Evolutionary conservation across 108 stramenopile genomes (phyloP).

Genomic region (Cylindrotheca closterium): DNA sequence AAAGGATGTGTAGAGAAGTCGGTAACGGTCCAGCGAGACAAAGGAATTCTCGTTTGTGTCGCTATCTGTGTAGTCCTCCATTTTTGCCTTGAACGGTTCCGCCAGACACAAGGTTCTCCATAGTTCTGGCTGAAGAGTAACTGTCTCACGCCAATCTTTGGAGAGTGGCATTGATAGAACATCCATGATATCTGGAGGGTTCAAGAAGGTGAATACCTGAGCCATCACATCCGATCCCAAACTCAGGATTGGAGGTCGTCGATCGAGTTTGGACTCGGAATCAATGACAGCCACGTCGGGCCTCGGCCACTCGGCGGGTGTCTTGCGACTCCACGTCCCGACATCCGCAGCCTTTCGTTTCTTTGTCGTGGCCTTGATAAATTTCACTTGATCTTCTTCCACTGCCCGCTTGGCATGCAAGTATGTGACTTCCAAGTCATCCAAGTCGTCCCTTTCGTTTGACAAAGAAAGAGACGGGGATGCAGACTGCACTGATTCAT

Average conservation of each 20-base stretch:
- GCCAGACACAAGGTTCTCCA: slow-evolving; percentile 80
- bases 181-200: slow-evolving; percentile 60
- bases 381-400: slow-evolving; percentile 11
- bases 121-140: slow-evolving; percentile 65
- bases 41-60: slow-evolving; percentile 2
- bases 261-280: background rate
- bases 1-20: slow-evolving; percentile 78
- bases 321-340: background rate
- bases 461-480: slow-evolving; percentile 12
- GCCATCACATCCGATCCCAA: slow-evolving; percentile 81
- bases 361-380: slow-evolving; percentile 4
- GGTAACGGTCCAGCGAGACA: slow-evolving; percentile 50
- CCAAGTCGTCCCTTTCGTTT: background rate
- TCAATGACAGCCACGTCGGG: background rate
- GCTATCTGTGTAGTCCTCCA: slow-evolving; percentile 4
- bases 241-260: slow-evolving; percentile 7
- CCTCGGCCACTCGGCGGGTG: background rate
- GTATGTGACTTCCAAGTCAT: slow-evolving; percentile 18
- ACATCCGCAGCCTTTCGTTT: slow-evolving; percentile 14
- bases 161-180: slow-evolving; percentile 75
- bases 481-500: slow-evolving; percentile 2
- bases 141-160: slow-evolving; percentile 64
- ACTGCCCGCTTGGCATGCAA: slow-evolving; percentile 13
- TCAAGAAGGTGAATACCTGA: slow-evolving; percentile 62
- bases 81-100: slow-evolving; percentile 80